A percentile compares a stretch with the other conserved stretches of the same genome.
Evolutionary conservation across 306 rosid genomes (phyloP).

Genomic region (Canavalia ensiformis): DNA sequence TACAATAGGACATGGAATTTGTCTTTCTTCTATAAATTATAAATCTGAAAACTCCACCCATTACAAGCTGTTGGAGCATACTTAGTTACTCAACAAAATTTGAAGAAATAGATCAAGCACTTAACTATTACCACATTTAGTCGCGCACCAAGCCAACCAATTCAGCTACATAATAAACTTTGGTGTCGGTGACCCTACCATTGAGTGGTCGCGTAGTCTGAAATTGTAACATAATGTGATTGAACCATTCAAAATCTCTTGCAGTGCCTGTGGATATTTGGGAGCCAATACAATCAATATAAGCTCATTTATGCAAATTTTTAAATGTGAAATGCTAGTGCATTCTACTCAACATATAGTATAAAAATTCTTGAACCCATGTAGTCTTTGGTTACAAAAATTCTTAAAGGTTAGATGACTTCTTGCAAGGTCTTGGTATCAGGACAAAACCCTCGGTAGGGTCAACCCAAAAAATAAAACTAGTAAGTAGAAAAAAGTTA

Average conservation of each 20-base stretch:
- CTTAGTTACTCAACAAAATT: background rate
- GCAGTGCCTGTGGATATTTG: background rate
- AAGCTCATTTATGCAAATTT: too few species aligned
- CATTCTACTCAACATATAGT: slow-evolving; percentile 16
- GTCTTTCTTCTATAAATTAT: background rate
- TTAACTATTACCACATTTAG: background rate
- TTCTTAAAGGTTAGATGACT: slow-evolving; percentile 50
- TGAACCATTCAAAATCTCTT: slow-evolving; percentile 10
- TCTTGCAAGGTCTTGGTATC: slow-evolving; percentile 48
- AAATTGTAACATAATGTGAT: background rate
- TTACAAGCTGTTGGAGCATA: background rate
- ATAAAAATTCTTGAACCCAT: slow-evolving; percentile 19
- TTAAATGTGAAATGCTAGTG: background rate
- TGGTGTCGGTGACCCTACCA: background rate
- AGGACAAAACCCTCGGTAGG: slow-evolving; percentile 2
- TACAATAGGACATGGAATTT: background rate
- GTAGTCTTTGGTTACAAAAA: slow-evolving; percentile 22
- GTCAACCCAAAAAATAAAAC: background rate
- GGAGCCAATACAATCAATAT: background rate
- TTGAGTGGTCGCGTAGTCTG: background rate
- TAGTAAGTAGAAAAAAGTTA: background rate
- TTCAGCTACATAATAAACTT: slow-evolving; percentile 20
- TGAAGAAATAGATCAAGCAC: background rate
- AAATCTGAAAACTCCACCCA: background rate
- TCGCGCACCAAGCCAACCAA: slow-evolving; percentile 12